phyloP scores from a whole-genome alignment of 1,284 basidiomycete species.

The Lentinus polychrous region DNA sequence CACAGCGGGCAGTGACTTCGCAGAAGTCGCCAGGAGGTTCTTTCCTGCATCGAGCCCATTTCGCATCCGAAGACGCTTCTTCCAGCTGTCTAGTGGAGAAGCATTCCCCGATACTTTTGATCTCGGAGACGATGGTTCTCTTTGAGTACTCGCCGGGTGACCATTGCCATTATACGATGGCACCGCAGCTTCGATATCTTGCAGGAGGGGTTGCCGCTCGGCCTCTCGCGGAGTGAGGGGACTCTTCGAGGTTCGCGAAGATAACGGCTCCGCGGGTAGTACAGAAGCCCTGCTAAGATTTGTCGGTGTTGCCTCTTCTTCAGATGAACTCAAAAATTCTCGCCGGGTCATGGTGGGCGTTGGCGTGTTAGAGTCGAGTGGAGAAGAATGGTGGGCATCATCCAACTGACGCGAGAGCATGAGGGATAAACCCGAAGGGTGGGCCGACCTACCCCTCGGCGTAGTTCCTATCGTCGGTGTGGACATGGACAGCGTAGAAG shows the following conservation, averaged over 20 bases:
- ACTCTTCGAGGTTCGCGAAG: background rate
- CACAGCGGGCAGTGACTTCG: constrained; percentile 72
- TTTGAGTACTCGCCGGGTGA: constrained; percentile 2
- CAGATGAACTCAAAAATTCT: background rate
- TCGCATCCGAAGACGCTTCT: constrained; percentile 2
- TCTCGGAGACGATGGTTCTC: background rate
- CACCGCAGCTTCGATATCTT: constrained; percentile 19
- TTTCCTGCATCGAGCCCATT: background rate
- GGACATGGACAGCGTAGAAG: constrained; percentile 24
- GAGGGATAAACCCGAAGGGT: constrained; percentile 37
- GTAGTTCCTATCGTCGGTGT: constrained; percentile 24
- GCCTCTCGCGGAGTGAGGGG: background rate
- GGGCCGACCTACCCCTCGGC: constrained; percentile 15
- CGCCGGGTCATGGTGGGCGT: constrained; percentile 9
- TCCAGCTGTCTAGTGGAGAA: background rate
- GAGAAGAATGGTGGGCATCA: constrained; percentile 3
- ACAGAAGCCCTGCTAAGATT: background rate
- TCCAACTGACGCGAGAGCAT: constrained; percentile 28
- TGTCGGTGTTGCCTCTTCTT: background rate
- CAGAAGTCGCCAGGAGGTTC: constrained; percentile 26
- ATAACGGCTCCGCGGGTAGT: background rate
- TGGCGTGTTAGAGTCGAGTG: constrained; percentile 8
- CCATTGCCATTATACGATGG: constrained; percentile 19
- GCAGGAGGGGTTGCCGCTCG: constrained; percentile 19
- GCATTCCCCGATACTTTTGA: background rate